These are phyloP conservation scores for Acer campestre DNA, from an alignment of 345 rosid species.

Conservation along the genomic window DNA sequence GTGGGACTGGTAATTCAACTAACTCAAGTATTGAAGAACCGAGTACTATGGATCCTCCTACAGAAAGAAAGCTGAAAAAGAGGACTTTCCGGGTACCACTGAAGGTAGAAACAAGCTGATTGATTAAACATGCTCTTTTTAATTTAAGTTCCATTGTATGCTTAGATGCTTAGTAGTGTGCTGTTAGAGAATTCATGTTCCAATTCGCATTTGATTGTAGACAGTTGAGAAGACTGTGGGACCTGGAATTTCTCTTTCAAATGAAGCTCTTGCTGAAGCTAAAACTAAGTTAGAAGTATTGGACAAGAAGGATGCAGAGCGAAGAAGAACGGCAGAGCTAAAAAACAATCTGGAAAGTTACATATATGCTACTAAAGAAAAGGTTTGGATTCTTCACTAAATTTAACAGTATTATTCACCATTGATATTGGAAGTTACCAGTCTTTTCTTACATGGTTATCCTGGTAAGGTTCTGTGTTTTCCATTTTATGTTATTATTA, in stretches of 20 bases:
- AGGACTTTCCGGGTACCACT: conserved; percentile 80
- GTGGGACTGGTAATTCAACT: conserved; percentile 37
- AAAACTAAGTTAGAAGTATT: conserved; percentile 70
- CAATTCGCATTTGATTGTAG: conserved; percentile 37
- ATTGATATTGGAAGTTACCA: not conserved
- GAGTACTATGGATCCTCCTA: conserved; percentile 44
- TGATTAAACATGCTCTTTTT: not conserved
- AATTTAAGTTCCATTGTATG: not conserved
- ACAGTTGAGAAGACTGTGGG: conserved; percentile 78
- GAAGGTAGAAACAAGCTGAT: conserved; percentile 53
- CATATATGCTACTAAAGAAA: conserved; percentile 93
- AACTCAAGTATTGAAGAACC: conserved; percentile 53
- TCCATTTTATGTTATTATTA: not conserved
- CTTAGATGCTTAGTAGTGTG: not conserved
- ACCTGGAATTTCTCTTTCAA: conserved; percentile 70
- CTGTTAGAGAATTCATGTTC: conserved; percentile 1
- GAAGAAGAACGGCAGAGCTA: conserved; percentile 91
- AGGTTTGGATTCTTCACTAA: conserved; percentile 40
- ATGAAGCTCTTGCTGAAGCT: conserved; percentile 71
- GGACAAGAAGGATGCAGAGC: conserved; percentile 86
- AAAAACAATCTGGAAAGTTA: conserved; percentile 94
- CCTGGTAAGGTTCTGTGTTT: not conserved
- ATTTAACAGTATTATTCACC: not conserved
- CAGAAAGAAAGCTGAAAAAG: conserved; percentile 82
- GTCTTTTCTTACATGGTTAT: not conserved